Conservation (phyloP, 2,329 filamentous ascomycete species). For the Monosporascus sp. region DNA sequence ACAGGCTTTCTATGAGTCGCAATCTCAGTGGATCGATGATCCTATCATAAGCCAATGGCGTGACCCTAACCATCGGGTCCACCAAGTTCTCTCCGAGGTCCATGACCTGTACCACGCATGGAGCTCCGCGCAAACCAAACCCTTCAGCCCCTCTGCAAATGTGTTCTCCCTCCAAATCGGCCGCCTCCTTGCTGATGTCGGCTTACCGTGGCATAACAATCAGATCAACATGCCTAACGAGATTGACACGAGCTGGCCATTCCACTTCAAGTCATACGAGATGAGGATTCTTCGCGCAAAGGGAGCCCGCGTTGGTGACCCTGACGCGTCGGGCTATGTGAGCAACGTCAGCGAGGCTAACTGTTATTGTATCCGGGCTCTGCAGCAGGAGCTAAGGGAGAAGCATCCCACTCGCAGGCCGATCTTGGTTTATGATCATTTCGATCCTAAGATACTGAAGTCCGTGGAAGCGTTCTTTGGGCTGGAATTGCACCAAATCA, state of each 20-base stretch:
- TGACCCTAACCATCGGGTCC: conserved; percentile 2
- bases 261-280: conserved; percentile 10
- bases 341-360: conserved; percentile 7
- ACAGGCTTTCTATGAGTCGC: conserved; percentile 2
- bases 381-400: conserved; percentile 8
- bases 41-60: conserved; percentile 6
- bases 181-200: conserved; percentile 1
- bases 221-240: conserved; percentile 9
- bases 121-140: not conserved
- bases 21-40: conserved; percentile 7
- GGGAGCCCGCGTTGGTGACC: conserved; percentile 5
- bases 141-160: conserved; percentile 2
- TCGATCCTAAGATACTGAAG: not conserved
- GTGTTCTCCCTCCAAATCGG: conserved; percentile 3
- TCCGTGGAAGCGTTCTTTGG: conserved; percentile 5
- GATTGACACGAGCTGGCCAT: conserved; percentile 7
- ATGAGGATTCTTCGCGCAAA: conserved; percentile 3
- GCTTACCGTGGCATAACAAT: conserved; percentile 10
- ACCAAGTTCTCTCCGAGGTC: conserved; percentile 2
- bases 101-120: conserved; percentile 2
- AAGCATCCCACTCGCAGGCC: conserved; percentile 1
- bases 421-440: conserved; percentile 5
- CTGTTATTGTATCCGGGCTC: conserved; percentile 9
- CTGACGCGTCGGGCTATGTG: conserved; percentile 4
- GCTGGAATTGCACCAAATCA: conserved; percentile 2